Conservation (phyloP, 2,329 filamentous ascomycete species). For the Fonsecaea pedrosoi region DNA sequence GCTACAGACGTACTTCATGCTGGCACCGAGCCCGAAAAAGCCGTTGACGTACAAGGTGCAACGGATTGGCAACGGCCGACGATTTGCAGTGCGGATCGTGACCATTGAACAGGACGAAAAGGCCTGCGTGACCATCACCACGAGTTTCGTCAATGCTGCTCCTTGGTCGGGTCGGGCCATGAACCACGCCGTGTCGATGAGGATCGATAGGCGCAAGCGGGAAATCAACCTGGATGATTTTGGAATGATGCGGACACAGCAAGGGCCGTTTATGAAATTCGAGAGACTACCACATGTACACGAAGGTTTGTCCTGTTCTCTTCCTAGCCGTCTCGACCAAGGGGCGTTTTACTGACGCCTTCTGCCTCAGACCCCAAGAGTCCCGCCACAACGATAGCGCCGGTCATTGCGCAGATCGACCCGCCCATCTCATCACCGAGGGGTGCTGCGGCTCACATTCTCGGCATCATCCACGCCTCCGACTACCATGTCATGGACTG, state of each 20-base stretch:
- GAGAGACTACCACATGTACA: slow-evolving; percentile 37
- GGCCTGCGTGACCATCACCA: slow-evolving; percentile 30
- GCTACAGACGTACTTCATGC: slow-evolving; percentile 38
- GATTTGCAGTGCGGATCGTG: slow-evolving; percentile 35
- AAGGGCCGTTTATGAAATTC: slow-evolving; percentile 39
- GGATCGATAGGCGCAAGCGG: slow-evolving; percentile 18
- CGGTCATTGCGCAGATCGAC: slow-evolving; percentile 35
- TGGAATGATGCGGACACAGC: slow-evolving; percentile 19
- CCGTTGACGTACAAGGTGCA: slow-evolving; percentile 35
- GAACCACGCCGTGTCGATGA: slow-evolving; percentile 30
- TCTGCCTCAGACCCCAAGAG: slow-evolving; percentile 19
- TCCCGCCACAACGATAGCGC: slow-evolving; percentile 29
- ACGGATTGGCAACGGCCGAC: slow-evolving; percentile 33
- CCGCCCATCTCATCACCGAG: slow-evolving; percentile 31
- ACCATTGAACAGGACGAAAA: slow-evolving; percentile 32
- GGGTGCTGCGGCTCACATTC: slow-evolving; percentile 31
- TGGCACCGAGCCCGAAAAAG: slow-evolving; percentile 26
- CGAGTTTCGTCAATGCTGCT: slow-evolving; percentile 31
- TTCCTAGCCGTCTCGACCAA: no score
- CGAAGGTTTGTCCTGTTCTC: slow-evolving; percentile 14
- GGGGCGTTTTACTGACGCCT: background rate
- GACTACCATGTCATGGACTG: slow-evolving; percentile 40
- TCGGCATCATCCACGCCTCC: slow-evolving; percentile 37
- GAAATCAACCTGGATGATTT: slow-evolving; percentile 40
- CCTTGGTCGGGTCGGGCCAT: slow-evolving; percentile 36